These are phyloP conservation scores for Pleodorina starrii DNA, from an alignment of 139 green algal species.

Conservation along the genomic window DNA sequence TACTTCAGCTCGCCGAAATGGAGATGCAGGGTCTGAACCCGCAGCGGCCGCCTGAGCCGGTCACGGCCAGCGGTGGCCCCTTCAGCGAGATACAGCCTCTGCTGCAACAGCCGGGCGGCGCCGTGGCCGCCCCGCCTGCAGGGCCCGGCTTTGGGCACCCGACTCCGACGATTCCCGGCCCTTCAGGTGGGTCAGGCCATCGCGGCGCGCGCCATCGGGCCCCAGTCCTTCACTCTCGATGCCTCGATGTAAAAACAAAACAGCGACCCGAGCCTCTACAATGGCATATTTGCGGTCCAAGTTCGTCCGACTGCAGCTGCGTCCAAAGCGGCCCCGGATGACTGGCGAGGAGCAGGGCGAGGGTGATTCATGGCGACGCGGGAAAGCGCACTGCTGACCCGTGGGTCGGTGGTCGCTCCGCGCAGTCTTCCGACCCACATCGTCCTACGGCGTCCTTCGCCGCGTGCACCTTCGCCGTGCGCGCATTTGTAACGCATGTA, in stretches of 20 bases:
- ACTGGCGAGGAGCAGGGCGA: too few species aligned
- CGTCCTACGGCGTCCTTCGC: too few species aligned
- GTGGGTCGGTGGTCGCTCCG: too few species aligned
- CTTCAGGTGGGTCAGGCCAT: not conserved
- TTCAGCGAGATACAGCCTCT: constrained; percentile 38
- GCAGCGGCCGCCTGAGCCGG: not conserved
- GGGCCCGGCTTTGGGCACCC: not conserved
- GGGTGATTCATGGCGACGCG: too few species aligned
- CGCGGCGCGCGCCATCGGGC: not conserved
- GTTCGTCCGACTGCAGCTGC: too few species aligned
- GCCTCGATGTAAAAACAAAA: not conserved
- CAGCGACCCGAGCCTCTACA: not conserved
- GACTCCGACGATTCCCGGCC: not conserved
- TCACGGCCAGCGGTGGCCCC: not conserved
- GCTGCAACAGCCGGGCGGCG: constrained; percentile 11
- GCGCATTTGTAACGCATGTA: too few species aligned
- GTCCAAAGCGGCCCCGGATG: too few species aligned
- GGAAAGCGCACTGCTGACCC: too few species aligned
- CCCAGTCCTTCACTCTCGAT: not conserved
- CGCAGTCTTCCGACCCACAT: too few species aligned
- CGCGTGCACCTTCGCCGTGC: too few species aligned
- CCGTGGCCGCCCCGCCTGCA: not conserved
- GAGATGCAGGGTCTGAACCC: constrained; percentile 1
- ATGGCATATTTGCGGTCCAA: too few species aligned
- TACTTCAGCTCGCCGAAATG: too few species aligned